Evolutionary conservation across 1,284 basidiomycete genomes (phyloP), one percentile per base, ranked within the genome.

Genomic region (Leccinum pachyderme): DNA sequence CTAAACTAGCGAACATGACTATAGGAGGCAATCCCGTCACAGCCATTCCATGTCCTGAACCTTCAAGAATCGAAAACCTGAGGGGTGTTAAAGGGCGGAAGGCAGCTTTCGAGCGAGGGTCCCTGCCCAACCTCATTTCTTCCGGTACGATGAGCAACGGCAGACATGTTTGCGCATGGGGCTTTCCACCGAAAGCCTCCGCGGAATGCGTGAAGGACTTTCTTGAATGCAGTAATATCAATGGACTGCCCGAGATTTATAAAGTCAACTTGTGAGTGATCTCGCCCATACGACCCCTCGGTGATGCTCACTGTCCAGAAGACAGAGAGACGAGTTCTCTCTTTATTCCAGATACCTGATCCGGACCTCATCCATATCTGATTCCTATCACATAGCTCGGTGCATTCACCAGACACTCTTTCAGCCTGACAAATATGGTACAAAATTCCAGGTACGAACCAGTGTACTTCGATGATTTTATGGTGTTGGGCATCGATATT

Each of bases 371-470:
- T 82, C 81, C 0, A 68, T 76, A 18, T 77, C 84, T 7, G 86
- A 89, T 63, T 89, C 89, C 1, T 81, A 88, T 61, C 79, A 81
- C 49, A 70, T 90, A 33, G 85, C 83, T 24, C 81, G 85, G 47
- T 70, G 74, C 37, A 58, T 87, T 47, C 86, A 91, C 66, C 80
- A 83, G 75, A 83, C 79, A 4, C 72, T 73, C 39, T 81, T 73
- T 63, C 62, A 71, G 12, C 73, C 74, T 71, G 49, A 65, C 63
- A 35, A 62, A 65, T 63, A 74, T 72, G 47, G 58, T 25, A 70
- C 71, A 51, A 76, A 73, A 56, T 81, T 79, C 62, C 66, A 71
- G 43, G 65, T 89, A 58, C 77, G 75, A 51, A 87, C 86, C 35
- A 77, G 77, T 61, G 74, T 89, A 57, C 72, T 90, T 54, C 80